A percentile compares a stretch with the other conserved stretches of the same genome.
Conservation (phyloP, 139 green algal genomes). For the Haematococcus lacustris region DNA sequence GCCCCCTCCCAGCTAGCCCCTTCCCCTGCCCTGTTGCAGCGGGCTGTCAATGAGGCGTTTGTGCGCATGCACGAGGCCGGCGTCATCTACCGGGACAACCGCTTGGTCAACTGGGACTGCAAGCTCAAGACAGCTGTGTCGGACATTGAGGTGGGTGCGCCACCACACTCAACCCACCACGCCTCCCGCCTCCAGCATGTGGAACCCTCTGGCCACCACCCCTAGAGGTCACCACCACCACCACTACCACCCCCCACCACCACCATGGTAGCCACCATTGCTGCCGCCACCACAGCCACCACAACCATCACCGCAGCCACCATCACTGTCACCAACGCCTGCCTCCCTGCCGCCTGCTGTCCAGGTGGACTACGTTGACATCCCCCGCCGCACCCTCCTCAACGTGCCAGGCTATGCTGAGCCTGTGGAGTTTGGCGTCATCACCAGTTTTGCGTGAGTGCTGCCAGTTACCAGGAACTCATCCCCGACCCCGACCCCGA, state of each 20-base stretch:
- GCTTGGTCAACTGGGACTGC: constrained; percentile 97
- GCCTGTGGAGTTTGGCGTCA: constrained; percentile 90
- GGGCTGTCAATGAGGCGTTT: constrained; percentile 50
- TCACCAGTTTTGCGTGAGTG: constrained; percentile 80
- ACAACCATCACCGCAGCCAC: too few relatives aligned
- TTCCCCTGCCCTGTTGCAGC: constrained; percentile 6
- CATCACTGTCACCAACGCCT: too few relatives aligned
- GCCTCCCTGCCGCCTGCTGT: too few relatives aligned
- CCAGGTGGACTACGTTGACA: constrained; percentile 90
- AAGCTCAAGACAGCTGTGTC: constrained; percentile 85
- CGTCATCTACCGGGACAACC: constrained; percentile 94
- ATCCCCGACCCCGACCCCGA: too few relatives aligned
- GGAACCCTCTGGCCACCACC: too few relatives aligned
- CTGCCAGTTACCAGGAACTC: not conserved
- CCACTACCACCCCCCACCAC: too few relatives aligned
- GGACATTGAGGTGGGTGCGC: constrained; percentile 87
- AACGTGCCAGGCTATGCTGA: constrained; percentile 54
- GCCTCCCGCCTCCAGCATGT: too few relatives aligned
- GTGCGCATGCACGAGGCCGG: constrained; percentile 73
- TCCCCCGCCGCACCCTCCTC: constrained; percentile 64
- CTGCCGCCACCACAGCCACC: too few relatives aligned
- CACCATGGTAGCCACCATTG: too few relatives aligned
- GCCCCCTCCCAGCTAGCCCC: not conserved
- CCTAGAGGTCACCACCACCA: too few relatives aligned
- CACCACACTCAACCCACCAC: not conserved